Evolutionary conservation across 768 basidiomycete genomes (phyloP).

Genomic region (Steccherinum ochraceum): DNA sequence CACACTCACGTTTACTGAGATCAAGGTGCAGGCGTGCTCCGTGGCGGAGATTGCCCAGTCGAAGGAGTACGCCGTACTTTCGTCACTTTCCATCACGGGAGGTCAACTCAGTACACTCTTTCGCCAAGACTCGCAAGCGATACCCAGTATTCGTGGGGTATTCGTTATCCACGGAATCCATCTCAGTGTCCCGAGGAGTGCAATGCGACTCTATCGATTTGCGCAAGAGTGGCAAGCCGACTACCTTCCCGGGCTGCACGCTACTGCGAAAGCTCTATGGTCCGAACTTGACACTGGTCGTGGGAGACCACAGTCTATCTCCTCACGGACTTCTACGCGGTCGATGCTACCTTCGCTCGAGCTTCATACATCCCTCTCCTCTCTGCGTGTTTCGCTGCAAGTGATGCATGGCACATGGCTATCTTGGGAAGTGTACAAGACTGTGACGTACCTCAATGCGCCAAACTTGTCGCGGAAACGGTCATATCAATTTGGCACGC

Average conservation of each 20-base stretch:
- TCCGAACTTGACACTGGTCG: constrained; percentile 50
- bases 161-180: constrained; percentile 40
- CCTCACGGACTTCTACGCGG: neutral
- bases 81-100: constrained; percentile 45
- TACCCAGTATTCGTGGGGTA: constrained; percentile 34
- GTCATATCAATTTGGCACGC: constrained; percentile 53
- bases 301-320: constrained; percentile 26
- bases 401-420: constrained; percentile 89
- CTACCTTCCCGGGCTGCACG: constrained; percentile 70
- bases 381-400: constrained; percentile 59
- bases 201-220: constrained; percentile 71
- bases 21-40: constrained; percentile 56
- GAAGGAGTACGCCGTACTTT: constrained; percentile 50
- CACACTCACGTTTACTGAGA: constrained; percentile 40
- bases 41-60: constrained; percentile 32
- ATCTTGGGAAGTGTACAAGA: constrained; percentile 60
- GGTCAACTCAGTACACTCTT: constrained; percentile 41
- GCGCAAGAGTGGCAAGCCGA: constrained; percentile 79
- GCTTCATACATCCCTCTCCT: constrained; percentile 39
- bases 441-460: constrained; percentile 40
- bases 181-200: constrained; percentile 72
- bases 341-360: constrained; percentile 13
- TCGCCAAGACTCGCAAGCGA: constrained; percentile 39
- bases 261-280: constrained; percentile 56
- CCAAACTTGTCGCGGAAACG: constrained; percentile 27